These are phyloP conservation scores for Fusarium beomiforme DNA, from an alignment of 2,329 filamentous ascomycete species.

Conservation along the genomic window DNA sequence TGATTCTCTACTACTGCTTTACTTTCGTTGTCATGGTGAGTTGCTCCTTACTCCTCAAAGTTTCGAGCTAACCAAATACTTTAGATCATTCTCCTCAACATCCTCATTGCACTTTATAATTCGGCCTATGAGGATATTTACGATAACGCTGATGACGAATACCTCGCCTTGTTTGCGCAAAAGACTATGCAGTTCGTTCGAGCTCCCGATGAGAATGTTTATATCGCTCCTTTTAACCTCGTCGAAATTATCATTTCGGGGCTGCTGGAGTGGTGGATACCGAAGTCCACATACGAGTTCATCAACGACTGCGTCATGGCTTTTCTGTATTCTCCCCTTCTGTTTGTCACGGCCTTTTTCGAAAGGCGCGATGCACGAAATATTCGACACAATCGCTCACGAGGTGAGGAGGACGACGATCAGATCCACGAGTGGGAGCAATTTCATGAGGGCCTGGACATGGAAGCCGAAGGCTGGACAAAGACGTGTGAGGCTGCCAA, in stretches of 20 bases:
- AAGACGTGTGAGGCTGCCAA: slow-evolving; percentile 80
- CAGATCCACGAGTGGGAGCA: slow-evolving; percentile 94
- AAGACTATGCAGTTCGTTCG: slow-evolving; percentile 98
- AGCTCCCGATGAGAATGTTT: slow-evolving; percentile 97
- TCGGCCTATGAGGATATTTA: slow-evolving; percentile 96
- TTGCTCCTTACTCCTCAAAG: background rate
- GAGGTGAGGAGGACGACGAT: slow-evolving; percentile 91
- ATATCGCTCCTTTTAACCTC: slow-evolving; percentile 94
- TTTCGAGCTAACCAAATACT: background rate
- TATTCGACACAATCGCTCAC: slow-evolving; percentile 77
- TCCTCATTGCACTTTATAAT: slow-evolving; percentile 97
- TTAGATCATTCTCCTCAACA: slow-evolving; percentile 82
- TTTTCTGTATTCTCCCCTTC: slow-evolving; percentile 82
- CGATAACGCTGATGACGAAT: slow-evolving; percentile 93
- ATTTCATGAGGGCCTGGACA: slow-evolving; percentile 74
- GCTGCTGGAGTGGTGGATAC: slow-evolving; percentile 95
- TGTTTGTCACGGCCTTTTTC: slow-evolving; percentile 79
- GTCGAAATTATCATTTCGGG: slow-evolving; percentile 85
- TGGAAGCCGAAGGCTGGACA: slow-evolving; percentile 85
- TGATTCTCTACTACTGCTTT: slow-evolving; percentile 97
- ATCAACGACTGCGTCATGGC: slow-evolving; percentile 93
- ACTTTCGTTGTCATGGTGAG: slow-evolving; percentile 95
- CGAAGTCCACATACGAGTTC: slow-evolving; percentile 75
- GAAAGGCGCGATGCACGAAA: slow-evolving; percentile 73
- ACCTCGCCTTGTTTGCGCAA: slow-evolving; percentile 89